Conservation (phyloP, 73 alveolate species). For the Paraurostyla sp. region DNA sequence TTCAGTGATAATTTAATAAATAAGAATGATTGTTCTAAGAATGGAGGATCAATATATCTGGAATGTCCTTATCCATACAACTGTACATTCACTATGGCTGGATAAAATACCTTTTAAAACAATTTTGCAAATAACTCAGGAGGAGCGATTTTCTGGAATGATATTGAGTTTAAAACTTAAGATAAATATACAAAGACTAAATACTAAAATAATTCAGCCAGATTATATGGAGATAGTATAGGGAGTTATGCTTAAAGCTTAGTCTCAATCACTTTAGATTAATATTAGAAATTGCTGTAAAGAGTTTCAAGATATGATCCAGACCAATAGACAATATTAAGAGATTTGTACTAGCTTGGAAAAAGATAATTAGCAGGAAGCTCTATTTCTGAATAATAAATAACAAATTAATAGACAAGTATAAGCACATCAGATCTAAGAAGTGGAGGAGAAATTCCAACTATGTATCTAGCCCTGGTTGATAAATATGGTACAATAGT, state of each 20-base stretch:
- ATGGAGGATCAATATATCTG: not conserved
- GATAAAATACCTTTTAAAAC: not conserved
- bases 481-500: conserved; percentile 64
- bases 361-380: not conserved
- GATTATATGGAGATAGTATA: not conserved
- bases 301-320: not conserved
- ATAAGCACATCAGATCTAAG: not conserved
- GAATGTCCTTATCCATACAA: not conserved
- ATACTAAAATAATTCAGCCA: not conserved
- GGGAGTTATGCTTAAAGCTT: not conserved
- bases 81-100: not conserved
- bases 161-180: not conserved
- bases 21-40: too few relatives aligned
- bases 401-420: not conserved
- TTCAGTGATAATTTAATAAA: too few relatives aligned
- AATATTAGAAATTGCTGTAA: not conserved
- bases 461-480: conserved; percentile 35
- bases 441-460: conserved; percentile 68
- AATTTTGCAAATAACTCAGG: conserved; percentile 21
- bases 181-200: not conserved
- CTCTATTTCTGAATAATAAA: not conserved
- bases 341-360: too few relatives aligned
- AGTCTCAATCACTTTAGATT: not conserved
- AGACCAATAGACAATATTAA: too few relatives aligned
- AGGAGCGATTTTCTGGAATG: conserved; percentile 15